Conservation (phyloP, 2,329 filamentous ascomycete genomes). For the Whalleya microplaca region DNA sequence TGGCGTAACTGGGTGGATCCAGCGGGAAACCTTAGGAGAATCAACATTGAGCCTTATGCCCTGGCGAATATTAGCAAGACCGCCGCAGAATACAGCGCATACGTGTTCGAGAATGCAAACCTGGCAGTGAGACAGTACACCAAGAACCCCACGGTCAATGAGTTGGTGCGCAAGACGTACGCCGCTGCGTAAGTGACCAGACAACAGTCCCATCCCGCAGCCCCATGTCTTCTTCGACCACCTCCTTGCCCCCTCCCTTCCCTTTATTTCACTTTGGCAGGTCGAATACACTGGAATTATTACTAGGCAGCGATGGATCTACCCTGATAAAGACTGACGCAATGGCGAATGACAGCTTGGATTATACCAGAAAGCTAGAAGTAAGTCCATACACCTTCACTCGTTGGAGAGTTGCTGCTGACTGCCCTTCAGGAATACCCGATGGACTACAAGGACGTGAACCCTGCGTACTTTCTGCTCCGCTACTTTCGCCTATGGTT, state of each 20-base stretch:
- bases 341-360: slow-evolving; percentile 10
- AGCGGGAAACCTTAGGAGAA: slow-evolving; percentile 31
- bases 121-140: slow-evolving; percentile 37
- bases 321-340: background rate
- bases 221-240: no score
- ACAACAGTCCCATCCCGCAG: background rate
- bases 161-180: slow-evolving; percentile 38
- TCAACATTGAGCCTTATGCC: slow-evolving; percentile 44
- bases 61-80: slow-evolving; percentile 43
- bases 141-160: slow-evolving; percentile 19
- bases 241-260: background rate
- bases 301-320: no score
- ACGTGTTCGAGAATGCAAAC: slow-evolving; percentile 39
- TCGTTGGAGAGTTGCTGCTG: background rate
- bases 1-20: slow-evolving; percentile 44
- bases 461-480: slow-evolving; percentile 40
- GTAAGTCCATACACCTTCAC: slow-evolving; percentile 4
- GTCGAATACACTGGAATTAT: slow-evolving; percentile 5
- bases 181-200: slow-evolving; percentile 35
- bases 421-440: slow-evolving; percentile 11
- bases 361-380: slow-evolving; percentile 1
- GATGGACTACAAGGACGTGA: slow-evolving; percentile 28
- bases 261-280: slow-evolving; percentile 7
- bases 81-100: slow-evolving; percentile 39
- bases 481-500: slow-evolving; percentile 52